phyloP scores from a whole-genome alignment of 345 rosid species.

The Balakata baccata region DNA sequence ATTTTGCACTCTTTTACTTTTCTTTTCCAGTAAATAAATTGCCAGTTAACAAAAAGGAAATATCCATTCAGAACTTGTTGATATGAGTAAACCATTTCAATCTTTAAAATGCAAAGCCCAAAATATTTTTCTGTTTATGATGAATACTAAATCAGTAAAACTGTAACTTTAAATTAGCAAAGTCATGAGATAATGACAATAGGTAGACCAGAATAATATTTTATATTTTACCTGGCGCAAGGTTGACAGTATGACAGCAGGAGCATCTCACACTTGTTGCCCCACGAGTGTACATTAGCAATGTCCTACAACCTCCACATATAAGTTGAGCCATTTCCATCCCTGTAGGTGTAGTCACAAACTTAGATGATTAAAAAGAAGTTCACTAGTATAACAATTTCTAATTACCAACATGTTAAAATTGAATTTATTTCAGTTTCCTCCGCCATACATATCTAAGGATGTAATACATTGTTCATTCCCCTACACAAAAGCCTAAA shows the following conservation, averaged over 20 bases:
- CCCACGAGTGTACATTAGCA: conserved; percentile 81
- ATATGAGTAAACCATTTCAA: background rate
- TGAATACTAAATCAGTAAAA: background rate
- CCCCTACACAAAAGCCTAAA: background rate
- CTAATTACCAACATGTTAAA: background rate
- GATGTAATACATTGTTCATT: background rate
- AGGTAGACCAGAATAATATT: background rate
- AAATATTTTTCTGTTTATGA: background rate
- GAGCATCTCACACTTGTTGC: conserved; percentile 94
- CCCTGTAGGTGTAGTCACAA: conserved; percentile 33
- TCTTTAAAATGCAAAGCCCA: background rate
- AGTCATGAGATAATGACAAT: conserved; percentile 4
- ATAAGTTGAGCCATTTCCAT: conserved; percentile 85
- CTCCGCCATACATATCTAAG: background rate
- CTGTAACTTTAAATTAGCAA: conserved; percentile 6
- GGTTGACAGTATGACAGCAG: conserved; percentile 82
- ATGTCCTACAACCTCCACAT: conserved; percentile 88
- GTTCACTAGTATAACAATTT: background rate
- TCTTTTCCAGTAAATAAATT: background rate
- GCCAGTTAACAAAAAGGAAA: background rate
- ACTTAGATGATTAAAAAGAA: conserved; percentile 10
- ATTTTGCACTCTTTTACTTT: background rate
- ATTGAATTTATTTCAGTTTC: background rate
- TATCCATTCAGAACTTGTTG: background rate
- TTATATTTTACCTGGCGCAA: conserved; percentile 55